These are phyloP conservation scores for Phaseolus coccineus DNA, from an alignment of 331 rosid species.

Conservation along the genomic window DNA sequence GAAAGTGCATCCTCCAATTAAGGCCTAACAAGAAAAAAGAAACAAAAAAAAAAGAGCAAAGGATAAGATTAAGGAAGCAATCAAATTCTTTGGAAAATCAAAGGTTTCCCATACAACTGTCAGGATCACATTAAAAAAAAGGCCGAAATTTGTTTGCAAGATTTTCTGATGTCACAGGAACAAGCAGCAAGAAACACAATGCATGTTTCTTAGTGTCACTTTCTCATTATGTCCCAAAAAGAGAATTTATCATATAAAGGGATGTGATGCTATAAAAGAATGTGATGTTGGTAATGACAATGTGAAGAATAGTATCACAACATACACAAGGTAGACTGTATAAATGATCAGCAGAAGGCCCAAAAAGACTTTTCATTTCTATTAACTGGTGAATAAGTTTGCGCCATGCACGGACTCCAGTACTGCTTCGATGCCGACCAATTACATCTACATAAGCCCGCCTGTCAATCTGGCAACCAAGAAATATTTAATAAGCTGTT, in stretches of 20 bases:
- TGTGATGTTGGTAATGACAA: constrained; percentile 23
- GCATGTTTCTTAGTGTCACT: constrained; percentile 23
- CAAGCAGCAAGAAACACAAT: constrained; percentile 23
- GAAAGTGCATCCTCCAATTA: constrained; percentile 25
- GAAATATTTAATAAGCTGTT: constrained; percentile 40
- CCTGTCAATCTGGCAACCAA: constrained; percentile 78
- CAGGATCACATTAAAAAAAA: neutral
- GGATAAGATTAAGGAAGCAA: constrained; percentile 18
- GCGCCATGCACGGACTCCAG: constrained; percentile 88
- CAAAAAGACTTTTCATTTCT: constrained; percentile 87
- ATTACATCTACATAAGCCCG: constrained; percentile 78
- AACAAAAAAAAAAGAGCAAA: neutral
- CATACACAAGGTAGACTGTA: constrained; percentile 75
- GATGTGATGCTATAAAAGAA: constrained; percentile 21
- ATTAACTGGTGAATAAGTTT: constrained; percentile 83
- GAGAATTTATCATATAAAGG: constrained; percentile 14
- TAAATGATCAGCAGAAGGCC: constrained; percentile 72
- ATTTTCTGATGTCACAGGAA: constrained; percentile 14
- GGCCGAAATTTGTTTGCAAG: neutral
- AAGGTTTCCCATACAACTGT: constrained; percentile 2
- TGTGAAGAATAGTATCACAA: constrained; percentile 39
- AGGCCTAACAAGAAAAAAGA: constrained; percentile 13
- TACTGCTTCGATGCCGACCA: constrained; percentile 68
- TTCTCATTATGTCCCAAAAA: neutral
- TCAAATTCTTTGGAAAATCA: constrained; percentile 19